phyloP scores from a whole-genome alignment of 176 grass and related monocot genomes.

The Avena eriantha region DNA sequence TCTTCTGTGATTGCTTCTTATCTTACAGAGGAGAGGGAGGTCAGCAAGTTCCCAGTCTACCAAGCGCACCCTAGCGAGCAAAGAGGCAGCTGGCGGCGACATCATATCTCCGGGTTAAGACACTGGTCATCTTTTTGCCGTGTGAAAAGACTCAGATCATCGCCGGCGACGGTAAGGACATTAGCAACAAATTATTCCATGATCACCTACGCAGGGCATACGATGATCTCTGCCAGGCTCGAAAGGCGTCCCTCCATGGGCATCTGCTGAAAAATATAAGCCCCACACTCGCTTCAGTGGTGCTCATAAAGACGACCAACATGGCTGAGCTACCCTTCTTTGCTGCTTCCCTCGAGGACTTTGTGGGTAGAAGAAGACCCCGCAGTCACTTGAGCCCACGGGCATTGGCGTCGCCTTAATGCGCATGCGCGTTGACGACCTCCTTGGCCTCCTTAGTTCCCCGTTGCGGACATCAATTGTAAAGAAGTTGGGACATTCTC shows the following conservation, averaged over 20 bases:
- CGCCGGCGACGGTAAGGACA: no score
- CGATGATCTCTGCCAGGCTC: conserved; percentile 40
- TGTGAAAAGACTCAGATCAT: no score
- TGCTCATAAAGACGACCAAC: background rate
- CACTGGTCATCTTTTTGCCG: no score
- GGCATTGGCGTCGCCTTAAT: background rate
- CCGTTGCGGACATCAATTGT: no score
- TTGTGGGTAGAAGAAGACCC: background rate
- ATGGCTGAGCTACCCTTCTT: background rate
- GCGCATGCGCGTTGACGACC: background rate
- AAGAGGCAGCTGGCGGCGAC: no score
- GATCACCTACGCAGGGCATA: conserved; percentile 15
- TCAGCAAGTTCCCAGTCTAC: no score
- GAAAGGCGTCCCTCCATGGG: background rate
- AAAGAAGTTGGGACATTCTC: background rate
- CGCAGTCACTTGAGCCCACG: background rate
- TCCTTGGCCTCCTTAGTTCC: background rate
- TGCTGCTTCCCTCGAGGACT: background rate
- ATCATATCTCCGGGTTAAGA: no score
- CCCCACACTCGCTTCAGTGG: background rate
- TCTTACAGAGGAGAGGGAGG: no score
- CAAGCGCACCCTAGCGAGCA: no score
- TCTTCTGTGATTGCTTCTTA: no score
- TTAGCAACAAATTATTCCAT: background rate
- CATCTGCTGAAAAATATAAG: background rate